These are phyloP conservation scores for Lentinula boryana DNA, from an alignment of 768 basidiomycete species.

Conservation along the genomic window DNA sequence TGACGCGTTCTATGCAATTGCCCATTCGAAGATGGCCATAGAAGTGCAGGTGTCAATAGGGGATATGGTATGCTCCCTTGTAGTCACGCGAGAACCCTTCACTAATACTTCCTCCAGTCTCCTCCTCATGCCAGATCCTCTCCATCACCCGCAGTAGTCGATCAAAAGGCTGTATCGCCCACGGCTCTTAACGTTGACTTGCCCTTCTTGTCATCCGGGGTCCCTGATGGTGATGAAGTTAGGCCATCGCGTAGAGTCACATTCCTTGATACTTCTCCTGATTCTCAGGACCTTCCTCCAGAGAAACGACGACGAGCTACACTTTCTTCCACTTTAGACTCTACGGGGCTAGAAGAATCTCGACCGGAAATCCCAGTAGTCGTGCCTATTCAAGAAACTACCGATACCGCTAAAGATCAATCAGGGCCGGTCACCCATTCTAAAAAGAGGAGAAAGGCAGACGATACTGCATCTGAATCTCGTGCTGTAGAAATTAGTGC, in stretches of 20 bases:
- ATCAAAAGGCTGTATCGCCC: neutral
- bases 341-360: neutral
- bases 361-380: neutral
- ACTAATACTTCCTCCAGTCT: neutral
- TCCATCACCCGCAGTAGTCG: neutral
- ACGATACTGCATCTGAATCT: neutral
- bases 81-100: neutral
- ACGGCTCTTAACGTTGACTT: neutral
- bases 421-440: neutral
- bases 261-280: neutral
- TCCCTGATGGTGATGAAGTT: neutral
- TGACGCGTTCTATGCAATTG: conserved; percentile 55
- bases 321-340: neutral
- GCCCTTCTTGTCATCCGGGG: neutral
- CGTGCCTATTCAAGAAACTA: neutral
- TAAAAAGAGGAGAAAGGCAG: conserved; percentile 14
- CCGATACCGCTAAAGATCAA: neutral
- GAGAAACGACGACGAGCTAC: neutral
- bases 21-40: conserved; percentile 26
- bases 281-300: neutral
- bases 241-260: neutral
- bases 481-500: neutral
- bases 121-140: neutral
- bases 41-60: conserved; percentile 28
- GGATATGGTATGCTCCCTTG: conserved; percentile 14